Evolutionary conservation across 2,329 filamentous ascomycete genomes (phyloP), one percentile per base, ranked within the genome.

Genomic region (Xylariales sp.): DNA sequence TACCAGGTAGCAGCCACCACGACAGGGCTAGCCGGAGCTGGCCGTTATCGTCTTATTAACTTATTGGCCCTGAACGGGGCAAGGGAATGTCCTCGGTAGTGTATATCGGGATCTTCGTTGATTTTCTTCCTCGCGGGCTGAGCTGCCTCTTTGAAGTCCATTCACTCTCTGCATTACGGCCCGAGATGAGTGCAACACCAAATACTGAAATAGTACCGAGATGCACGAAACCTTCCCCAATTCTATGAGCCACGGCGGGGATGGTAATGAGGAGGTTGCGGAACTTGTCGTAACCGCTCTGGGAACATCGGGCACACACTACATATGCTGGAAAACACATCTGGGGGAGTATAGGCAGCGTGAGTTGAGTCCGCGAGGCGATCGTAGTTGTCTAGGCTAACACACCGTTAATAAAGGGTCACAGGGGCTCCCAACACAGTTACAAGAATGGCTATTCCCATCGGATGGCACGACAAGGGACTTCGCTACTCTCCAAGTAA

Each of bases 261-360:
- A 64, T 50, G 69, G 73, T 43, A 67, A 74, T 57, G 74, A 76
- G 28, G 74, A 73, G 39, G 72, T 77, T 61, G 72, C 74, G 10
- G 74, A 77, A 57, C 71, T 78, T 23, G 73, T 77, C 52, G 76
- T 78, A n/a, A 78, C 76, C 1, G 76, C 76, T 43, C 70, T 78
- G 2, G 76, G 76, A 28, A 74, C 75, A 3, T 64, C 68, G 39
- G 76, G 76, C 34, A 69, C 73, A 32, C 75, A 76, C 54, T 78
- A 78, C 57, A 75, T 78, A 41, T 77, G 76, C 57, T 78, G 76
- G 76, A 78, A 76, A 67, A 77, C 75, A 3, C 67, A 64, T 12
- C 68, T 67, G 3, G 76, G 76, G 8, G 71, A 72, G 53, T 77
- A 75, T 45, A 73, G 63, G 50, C 76, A 78, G 64, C 71, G 76